These are phyloP conservation scores for Stephania cephalantha DNA, from an alignment of 164 flowering plant genomes.

Conservation along the genomic window DNA sequence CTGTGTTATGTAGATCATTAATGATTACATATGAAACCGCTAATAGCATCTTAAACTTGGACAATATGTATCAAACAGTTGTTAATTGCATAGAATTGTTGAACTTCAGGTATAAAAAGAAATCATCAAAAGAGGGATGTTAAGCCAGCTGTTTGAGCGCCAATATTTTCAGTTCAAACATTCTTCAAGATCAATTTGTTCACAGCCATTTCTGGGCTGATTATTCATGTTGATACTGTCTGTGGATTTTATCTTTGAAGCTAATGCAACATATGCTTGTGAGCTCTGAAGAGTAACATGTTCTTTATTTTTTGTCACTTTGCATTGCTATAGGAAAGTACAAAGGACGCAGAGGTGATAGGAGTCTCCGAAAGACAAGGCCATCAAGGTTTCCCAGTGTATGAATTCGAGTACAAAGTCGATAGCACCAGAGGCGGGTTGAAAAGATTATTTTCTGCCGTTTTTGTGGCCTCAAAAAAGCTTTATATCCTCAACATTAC, in stretches of 20 bases:
- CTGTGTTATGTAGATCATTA: too few species aligned
- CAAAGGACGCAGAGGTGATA: constrained; percentile 62
- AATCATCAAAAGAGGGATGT: not conserved
- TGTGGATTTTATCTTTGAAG: not conserved
- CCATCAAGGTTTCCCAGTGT: constrained; percentile 53
- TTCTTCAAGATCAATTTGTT: not conserved
- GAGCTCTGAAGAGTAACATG: not conserved
- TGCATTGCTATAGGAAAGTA: constrained; percentile 59
- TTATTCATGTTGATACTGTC: not conserved
- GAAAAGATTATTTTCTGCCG: constrained; percentile 47
- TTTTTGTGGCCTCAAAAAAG: constrained; percentile 68
- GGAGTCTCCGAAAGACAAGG: constrained; percentile 60
- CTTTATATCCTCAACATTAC: constrained; percentile 74
- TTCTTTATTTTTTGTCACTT: not conserved
- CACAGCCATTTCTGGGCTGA: not conserved
- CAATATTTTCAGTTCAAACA: not conserved
- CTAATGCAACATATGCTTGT: not conserved
- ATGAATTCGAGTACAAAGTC: constrained; percentile 68
- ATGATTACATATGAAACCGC: too few species aligned
- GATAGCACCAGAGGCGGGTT: constrained; percentile 44
- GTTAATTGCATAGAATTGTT: too few species aligned
- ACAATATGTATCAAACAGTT: too few species aligned
- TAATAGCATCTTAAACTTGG: too few species aligned
- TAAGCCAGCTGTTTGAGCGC: not conserved
- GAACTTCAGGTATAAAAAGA: not conserved